phyloP scores from a whole-genome alignment of 805 yeast species.

The Ogataea thermomethanolica region DNA sequence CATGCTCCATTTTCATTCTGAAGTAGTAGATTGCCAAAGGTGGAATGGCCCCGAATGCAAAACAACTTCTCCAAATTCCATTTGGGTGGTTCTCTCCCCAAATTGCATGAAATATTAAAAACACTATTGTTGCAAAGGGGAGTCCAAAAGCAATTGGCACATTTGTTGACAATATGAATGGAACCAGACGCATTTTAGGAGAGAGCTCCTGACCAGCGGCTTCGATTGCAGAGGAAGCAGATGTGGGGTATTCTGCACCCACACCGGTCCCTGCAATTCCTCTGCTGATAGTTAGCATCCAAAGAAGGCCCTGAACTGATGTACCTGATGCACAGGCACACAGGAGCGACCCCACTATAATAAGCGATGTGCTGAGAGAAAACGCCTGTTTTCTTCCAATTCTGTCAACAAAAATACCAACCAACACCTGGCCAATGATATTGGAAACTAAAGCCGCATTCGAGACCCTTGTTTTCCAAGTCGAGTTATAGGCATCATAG shows the following conservation, averaged over 20 bases:
- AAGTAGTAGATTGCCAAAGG: conserved; percentile 67
- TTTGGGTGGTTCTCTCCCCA: conserved; percentile 31
- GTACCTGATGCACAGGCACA: conserved; percentile 57
- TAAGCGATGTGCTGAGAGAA: conserved; percentile 49
- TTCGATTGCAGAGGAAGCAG: conserved; percentile 58
- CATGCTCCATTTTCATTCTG: conserved; percentile 55
- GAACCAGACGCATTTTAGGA: conserved; percentile 39
- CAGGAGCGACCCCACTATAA: conserved; percentile 52
- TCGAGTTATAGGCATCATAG: conserved; percentile 11
- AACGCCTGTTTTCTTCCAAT: conserved; percentile 59
- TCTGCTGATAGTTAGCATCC: conserved; percentile 33
- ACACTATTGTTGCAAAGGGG: conserved; percentile 36
- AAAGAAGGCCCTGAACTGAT: conserved; percentile 38
- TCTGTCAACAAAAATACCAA: conserved; percentile 54
- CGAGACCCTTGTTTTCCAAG: conserved; percentile 27
- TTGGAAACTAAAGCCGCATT: conserved; percentile 50
- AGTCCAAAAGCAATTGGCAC: conserved; percentile 39
- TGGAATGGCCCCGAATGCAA: conserved; percentile 46
- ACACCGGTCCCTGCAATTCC: conserved; percentile 33
- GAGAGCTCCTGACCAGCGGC: conserved; percentile 44
- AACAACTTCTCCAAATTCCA: conserved; percentile 47
- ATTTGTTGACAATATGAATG: conserved; percentile 42
- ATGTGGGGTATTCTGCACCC: conserved; percentile 64
- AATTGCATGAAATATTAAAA: conserved; percentile 39
- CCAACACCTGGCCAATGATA: conserved; percentile 54